Base-by-base conservation (phyloP, 805 yeast genomes). In the Cyberlindnera galapagoensis region DNA sequence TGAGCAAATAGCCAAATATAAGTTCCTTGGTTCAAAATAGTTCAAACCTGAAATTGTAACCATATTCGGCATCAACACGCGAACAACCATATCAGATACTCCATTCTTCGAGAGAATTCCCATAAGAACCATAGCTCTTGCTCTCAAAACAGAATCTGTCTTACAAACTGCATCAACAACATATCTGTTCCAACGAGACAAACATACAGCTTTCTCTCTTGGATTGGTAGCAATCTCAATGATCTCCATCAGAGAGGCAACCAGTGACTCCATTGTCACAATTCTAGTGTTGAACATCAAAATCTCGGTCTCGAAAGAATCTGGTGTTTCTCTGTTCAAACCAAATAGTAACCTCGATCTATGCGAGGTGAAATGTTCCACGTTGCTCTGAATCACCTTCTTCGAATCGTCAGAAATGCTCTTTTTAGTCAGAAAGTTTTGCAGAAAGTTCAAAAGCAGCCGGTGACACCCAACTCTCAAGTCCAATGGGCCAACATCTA, bases 261-360 rank as follows among this genome's bases (percentile, higher is more conserved):
- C 75, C 18, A 82, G 66, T 7, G 71, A 62, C 33, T 81, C 83
- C 46, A 81, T 65, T 18, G 63, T 55, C 17, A 50, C 56, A 28
- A 62, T 59, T 41, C 63, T 63, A 18, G 56, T 52, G 3, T 60
- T 47, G 46, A 65, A 60, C 14, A 63, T 60, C 4, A 62, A 51
- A 1, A 60, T 46, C 31, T 55, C 65, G 10, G 60, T 50, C 17
- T 51, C 47, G 27, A 57, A 43, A 11, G 55, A 44, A 21, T 65
- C 58, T 14, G 66, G 57, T 18, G 58, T 66, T 20, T 69, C 73
- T 49, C 82, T 71, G 6, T 75, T 76, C 40, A 80, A 61, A 0
- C 90, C 90, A 57, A 80, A 80, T 35, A 82, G 58, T 65, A 80
- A 67, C 42, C 72, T 75, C 11, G 76, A 74, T 46, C 85, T 64